Evolutionary conservation across 2,329 filamentous ascomycete species (phyloP), one percentile per base, ranked within the genome.

Genomic region (Grosmannia serpens): DNA sequence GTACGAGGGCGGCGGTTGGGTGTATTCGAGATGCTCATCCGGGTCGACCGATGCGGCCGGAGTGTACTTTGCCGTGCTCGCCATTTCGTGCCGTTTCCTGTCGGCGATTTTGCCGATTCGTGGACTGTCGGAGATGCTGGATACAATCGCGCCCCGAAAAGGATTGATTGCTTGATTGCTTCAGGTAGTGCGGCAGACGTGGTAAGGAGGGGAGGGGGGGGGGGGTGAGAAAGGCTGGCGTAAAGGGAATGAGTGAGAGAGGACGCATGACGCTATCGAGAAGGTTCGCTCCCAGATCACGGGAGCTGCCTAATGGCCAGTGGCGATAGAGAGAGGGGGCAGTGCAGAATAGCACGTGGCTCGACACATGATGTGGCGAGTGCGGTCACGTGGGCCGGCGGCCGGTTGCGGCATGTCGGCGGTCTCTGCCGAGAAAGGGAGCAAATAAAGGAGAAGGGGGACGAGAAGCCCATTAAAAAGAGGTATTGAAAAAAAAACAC

Each of bases 21-120:
- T 80, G 75, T 87, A 92, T 65, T 70, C 64, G 64, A 71, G 70
- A 63, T 77, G 73, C 66, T 89, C 87, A 66, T 95, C 82, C 52
- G 91, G 92, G 75, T 96, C 92, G 70, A 89, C 87, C 76, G 90
- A 87, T 26, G 91, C 85, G 66, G 90, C 90, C 56, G 85, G 81
- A 64, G 87, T 81, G 72, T 96, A 97, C 74, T 92, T 94, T 56
- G 89, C 79, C 65, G 83, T 89, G 61, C 84, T 61, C 29, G 69
- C 63, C 68, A 70, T 70, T 46, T 27, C 22, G 4, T 27, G 29
- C 9, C 31, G n/a, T 22, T 13, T 53, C 17, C 13, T 51, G 15
- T 4, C 6, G 47, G 4, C 9, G n/a, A n/a, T 11, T 38, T 38
- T 24, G 27, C 26, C 2, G 49, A 11, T 31, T 26, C 15, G 17